A percentile compares a stretch with the other conserved stretches of the same genome.
These are phyloP conservation scores for Saccharomycopsis sp. DNA, from an alignment of 805 yeast species.

Conservation along the genomic window DNA sequence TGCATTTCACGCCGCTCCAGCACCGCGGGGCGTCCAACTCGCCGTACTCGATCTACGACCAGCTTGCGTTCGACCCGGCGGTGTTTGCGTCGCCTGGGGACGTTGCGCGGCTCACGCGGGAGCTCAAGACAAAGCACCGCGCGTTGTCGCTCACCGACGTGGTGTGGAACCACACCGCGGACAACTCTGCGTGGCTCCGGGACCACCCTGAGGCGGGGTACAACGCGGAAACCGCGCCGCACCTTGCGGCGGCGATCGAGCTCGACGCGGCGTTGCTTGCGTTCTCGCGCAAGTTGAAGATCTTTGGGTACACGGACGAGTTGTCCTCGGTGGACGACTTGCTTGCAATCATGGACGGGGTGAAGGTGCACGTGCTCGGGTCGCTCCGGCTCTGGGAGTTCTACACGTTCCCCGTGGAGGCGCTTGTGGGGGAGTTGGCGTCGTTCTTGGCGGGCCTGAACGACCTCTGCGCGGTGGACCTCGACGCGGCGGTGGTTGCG, in stretches of 20 bases:
- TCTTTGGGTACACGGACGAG: conserved; percentile 55
- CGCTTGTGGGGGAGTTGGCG: conserved; percentile 29
- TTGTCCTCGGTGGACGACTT: conserved; percentile 50
- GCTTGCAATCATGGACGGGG: conserved; percentile 54
- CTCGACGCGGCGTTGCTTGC: conserved; percentile 63
- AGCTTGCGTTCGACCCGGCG: conserved; percentile 63
- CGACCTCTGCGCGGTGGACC: conserved; percentile 30
- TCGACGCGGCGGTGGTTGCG: conserved; percentile 39
- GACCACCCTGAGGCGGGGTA: conserved; percentile 91
- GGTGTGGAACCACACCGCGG: conserved; percentile 92
- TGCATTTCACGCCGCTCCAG: conserved; percentile 93
- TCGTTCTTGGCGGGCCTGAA: conserved; percentile 6
- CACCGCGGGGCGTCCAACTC: conserved; percentile 84
- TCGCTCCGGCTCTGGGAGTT: conserved; percentile 78
- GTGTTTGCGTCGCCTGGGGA: conserved; percentile 52
- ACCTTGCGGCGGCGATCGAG: conserved; percentile 75
- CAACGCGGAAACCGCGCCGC: conserved; percentile 82
- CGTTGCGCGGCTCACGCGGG: conserved; percentile 43
- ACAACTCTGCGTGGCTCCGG: conserved; percentile 78
- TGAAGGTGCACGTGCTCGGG: conserved; percentile 61
- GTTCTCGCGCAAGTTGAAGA: conserved; percentile 52
- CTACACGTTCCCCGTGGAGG: conserved; percentile 62
- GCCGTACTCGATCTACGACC: conserved; percentile 89
- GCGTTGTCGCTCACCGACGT: conserved; percentile 83
- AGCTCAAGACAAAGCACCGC: conserved; percentile 46